Evolutionary conservation across 257 asterid species (phyloP), one percentile per base, ranked within the genome.

Genomic region (Avicennia marina): DNA sequence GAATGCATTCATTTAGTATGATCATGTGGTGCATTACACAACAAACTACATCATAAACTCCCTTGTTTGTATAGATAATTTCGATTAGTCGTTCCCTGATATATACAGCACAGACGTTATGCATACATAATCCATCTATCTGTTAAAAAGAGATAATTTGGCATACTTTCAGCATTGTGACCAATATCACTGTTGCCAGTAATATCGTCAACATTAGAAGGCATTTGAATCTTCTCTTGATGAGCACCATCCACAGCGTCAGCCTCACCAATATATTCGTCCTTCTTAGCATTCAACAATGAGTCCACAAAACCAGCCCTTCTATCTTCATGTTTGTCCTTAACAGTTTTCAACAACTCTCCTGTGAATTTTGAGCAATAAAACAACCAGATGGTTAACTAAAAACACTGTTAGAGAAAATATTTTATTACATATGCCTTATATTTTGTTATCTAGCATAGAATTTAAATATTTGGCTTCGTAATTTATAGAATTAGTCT

Each of bases 261-360:
- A 63, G 63, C 75, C 61, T 60, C 53, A 34, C 57, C 76, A 59
- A 69, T 53, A 53, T 63, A 64, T 54, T 75, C 72, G 53, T 70
- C 56, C 33, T 71, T 69, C 50, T 73, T 72, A 32, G 66, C 65
- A 61, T 65, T 76, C 70, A 88, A 66, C 68, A 88, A 75, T n/a
- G 82, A 73, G 62, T 83, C 95, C 68, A 91, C 88, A 72, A 88
- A 91, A 55, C 80, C 87, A 72, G 81, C 86, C 72, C 90, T 83
- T 68, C 94, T 86, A 57, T 82, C 94, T 52, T 65, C 84, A 62
- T 70, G 76, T 59, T 69, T 64, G 63, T 78, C 84, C 52, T 69
- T 75, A 38, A 61, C 66, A 63, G 77, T 56, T 63, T 68, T 42
- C 59, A 68, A 72, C 58, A 80, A 54, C 53, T 88, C 90, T 58